A percentile compares a stretch with the other conserved stretches of the same genome.
phyloP scores from a whole-genome alignment of 306 rosid species.

The Dryas octopetala region DNA sequence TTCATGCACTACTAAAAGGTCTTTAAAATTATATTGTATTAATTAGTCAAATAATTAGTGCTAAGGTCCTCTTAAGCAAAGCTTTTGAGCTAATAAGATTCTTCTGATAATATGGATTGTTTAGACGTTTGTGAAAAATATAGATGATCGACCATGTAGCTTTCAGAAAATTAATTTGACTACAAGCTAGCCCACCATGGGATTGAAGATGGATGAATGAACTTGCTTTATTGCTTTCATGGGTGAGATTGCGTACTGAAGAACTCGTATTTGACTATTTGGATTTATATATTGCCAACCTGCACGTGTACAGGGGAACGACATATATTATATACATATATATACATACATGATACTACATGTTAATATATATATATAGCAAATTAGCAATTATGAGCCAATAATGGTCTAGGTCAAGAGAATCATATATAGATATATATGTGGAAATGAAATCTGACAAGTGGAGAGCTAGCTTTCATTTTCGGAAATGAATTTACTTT shows the following conservation, averaged over 20 bases:
- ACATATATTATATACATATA: too few species aligned
- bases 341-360: too few species aligned
- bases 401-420: conserved; percentile 4
- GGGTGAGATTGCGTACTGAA: background rate
- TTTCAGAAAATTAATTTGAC: background rate
- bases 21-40: background rate
- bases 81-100: conserved; percentile 14
- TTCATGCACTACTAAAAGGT: conserved; percentile 27
- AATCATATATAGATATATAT: background rate
- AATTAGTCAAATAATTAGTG: conserved; percentile 19
- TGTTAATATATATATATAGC: background rate
- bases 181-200: too few species aligned
- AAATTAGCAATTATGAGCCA: background rate
- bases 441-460: background rate
- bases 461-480: background rate
- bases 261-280: background rate
- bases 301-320: conserved; percentile 2
- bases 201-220: background rate
- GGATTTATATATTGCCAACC: background rate
- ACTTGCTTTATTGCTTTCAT: background rate
- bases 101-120: background rate
- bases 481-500: background rate
- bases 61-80: background rate
- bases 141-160: background rate
- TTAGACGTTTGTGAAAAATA: conserved; percentile 11